phyloP scores from a whole-genome alignment of 208 protist genomes.

The Herpetomonas tarakana region DNA sequence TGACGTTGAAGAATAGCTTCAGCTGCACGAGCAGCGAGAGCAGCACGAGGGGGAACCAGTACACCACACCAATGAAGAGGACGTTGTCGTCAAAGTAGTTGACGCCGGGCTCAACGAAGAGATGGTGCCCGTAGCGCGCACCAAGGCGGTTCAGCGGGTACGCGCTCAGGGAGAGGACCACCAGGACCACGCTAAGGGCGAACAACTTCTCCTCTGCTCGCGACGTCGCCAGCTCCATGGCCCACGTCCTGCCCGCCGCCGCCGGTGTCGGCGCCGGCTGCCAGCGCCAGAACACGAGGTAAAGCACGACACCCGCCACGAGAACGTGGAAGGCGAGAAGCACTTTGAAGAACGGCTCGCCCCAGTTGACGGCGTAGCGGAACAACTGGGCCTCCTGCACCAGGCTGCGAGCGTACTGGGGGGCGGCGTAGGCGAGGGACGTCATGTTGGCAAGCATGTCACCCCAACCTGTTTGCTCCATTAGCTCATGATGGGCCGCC shows the following conservation, averaged over 20 bases:
- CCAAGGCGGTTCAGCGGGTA: slow-evolving; percentile 36
- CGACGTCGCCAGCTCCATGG: slow-evolving; percentile 9
- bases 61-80: slow-evolving; percentile 57
- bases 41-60: slow-evolving; percentile 53
- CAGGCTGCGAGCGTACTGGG: background rate
- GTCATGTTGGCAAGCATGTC: slow-evolving; percentile 1
- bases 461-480: slow-evolving; percentile 37
- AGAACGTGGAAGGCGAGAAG: slow-evolving; percentile 48
- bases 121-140: slow-evolving; percentile 13
- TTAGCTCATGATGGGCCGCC: slow-evolving; percentile 37
- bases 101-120: slow-evolving; percentile 43
- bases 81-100: slow-evolving; percentile 81
- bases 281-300: slow-evolving; percentile 9
- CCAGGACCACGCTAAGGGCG: slow-evolving; percentile 24
- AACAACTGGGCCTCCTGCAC: slow-evolving; percentile 23
- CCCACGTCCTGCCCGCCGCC: background rate
- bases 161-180: slow-evolving; percentile 27
- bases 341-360: slow-evolving; percentile 69
- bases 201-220: slow-evolving; percentile 44
- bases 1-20: slow-evolving; percentile 8
- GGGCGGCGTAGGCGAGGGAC: background rate
- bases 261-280: background rate
- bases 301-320: slow-evolving; percentile 22
- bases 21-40: slow-evolving; percentile 28
- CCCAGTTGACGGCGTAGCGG: slow-evolving; percentile 58